A percentile compares a stretch with the other conserved stretches of the same genome.
These are phyloP conservation scores for Neurospora sp. DNA, from an alignment of 495 filamentous ascomycete genomes.

Conservation along the genomic window DNA sequence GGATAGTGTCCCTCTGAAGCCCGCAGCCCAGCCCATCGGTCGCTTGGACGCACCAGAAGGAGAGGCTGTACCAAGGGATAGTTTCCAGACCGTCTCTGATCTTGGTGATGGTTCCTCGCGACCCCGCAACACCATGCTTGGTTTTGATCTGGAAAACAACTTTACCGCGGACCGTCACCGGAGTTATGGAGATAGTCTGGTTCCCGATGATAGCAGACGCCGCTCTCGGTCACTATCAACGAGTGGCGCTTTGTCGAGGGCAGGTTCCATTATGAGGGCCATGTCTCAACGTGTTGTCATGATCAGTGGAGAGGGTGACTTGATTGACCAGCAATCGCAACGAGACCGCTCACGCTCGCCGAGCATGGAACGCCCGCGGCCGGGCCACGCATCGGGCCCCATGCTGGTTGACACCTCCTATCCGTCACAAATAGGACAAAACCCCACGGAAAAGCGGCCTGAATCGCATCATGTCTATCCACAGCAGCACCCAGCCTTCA, in stretches of 20 bases:
- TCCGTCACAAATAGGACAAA: constrained; percentile 33
- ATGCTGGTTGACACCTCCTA: constrained; percentile 46
- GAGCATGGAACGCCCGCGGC: constrained; percentile 27
- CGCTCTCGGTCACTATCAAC: constrained; percentile 50
- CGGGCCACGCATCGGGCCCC: constrained; percentile 29
- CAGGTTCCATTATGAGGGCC: constrained; percentile 86
- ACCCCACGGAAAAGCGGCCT: constrained; percentile 37
- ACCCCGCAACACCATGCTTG: constrained; percentile 35
- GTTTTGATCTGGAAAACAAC: constrained; percentile 44
- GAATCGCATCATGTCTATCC: constrained; percentile 24
- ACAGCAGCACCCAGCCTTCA: constrained; percentile 13
- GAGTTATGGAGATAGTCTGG: constrained; percentile 39
- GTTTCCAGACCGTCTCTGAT: constrained; percentile 50
- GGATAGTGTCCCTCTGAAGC: constrained; percentile 59
- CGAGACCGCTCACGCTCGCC: constrained; percentile 52
- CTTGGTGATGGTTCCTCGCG: constrained; percentile 32
- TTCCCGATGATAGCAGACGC: constrained; percentile 28
- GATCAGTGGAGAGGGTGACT: constrained; percentile 73
- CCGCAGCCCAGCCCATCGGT: constrained; percentile 56
- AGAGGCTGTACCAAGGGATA: constrained; percentile 51
- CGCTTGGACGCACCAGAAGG: constrained; percentile 35
- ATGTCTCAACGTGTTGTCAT: constrained; percentile 98
- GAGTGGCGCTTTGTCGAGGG: constrained; percentile 58
- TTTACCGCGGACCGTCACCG: constrained; percentile 28
- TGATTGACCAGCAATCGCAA: constrained; percentile 64